Base-by-base conservation (phyloP, 1,284 basidiomycete genomes). In the Xerocomus subilludens region DNA sequence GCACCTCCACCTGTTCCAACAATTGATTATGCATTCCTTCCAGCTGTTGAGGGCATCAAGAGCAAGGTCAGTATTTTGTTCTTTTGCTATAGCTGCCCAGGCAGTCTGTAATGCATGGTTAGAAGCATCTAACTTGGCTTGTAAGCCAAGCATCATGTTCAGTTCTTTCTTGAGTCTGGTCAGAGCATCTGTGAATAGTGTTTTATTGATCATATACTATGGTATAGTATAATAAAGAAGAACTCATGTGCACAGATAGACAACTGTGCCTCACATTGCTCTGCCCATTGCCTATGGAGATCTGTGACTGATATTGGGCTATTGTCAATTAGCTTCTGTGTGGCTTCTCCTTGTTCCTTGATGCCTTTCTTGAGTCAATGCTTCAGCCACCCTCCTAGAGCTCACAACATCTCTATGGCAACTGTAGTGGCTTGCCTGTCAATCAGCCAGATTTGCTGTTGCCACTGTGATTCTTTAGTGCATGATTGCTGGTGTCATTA, bases 141-240 rank as follows among this genome's bases (percentile, higher is more conserved):
- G 85, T 0, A 88, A 79, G 0, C n/a, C 71, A 1, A 87, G 66
- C 0, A 87, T 79, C 3, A 79, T 78, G 51, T 85, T 83, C 0
- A 87, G 79, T n/a, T 87, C 83, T 33, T 83, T 84, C n/a, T 85
- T 85, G 1, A 86, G 73, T 0, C 77, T 73, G 0, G 70, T 66
- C 0, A 83, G 85, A 8, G 84, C 81, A 79, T 86, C 86, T 87
- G 23, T 18, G 9, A 63, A 5, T n/a, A 30, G 13, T 27, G 21
- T 9, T 6, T 5, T 7, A 14, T n/a, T 55, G 14, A 33, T 42
- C 38, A 42, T n/a, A n/a, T n/a, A n/a, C n/a, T n/a, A n/a, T n/a
- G n/a, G 38, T 10, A 18, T 9, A 42, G 18, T 42, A 42, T 42
- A 18, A 42, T 42, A 42, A 42, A 42, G 10, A 10, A 42, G 18